Percentiles rank a stretch among this genome's conserved stretches.
Conservation (phyloP, 1,284 basidiomycete genomes). For the Rhodotorula glutinis region DNA sequence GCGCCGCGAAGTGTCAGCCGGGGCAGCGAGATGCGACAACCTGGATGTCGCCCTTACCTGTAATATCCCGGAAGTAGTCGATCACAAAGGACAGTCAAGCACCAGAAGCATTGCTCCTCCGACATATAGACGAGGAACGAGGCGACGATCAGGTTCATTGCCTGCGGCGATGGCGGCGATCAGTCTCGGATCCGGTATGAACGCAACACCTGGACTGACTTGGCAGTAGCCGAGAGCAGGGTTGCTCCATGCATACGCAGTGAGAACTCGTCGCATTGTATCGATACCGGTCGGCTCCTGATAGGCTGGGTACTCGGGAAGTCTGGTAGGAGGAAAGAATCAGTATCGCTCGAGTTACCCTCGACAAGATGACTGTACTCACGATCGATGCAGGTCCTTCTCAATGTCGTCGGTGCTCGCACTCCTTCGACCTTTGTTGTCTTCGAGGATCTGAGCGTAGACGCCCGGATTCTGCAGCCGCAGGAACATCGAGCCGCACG, state of each 20-base stretch:
- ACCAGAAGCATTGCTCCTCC: constrained; percentile 98
- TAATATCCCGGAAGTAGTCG: constrained; percentile 95
- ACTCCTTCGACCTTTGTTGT: constrained; percentile 74
- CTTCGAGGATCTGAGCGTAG: constrained; percentile 74
- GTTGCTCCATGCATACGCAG: constrained; percentile 96
- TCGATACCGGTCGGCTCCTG: constrained; percentile 80
- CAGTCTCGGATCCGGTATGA: neutral
- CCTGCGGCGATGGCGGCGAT: constrained; percentile 11
- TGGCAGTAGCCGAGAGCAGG: constrained; percentile 64
- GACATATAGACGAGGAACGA: constrained; percentile 96
- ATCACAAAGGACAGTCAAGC: constrained; percentile 92
- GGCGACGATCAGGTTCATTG: constrained; percentile 53
- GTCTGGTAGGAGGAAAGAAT: constrained; percentile 52
- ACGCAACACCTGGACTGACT: constrained; percentile 38
- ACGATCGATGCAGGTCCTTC: constrained; percentile 84
- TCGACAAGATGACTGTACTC: neutral
- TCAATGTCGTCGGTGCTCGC: constrained; percentile 98
- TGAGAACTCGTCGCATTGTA: constrained; percentile 82
- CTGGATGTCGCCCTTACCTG: constrained; percentile 57
- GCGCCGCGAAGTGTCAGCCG: neutral
- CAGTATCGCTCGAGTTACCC: too few species aligned
- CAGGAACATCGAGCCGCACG: constrained; percentile 84
- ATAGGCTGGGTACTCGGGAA: constrained; percentile 93
- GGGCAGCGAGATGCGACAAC: neutral
- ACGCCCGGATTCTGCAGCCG: constrained; percentile 83